phyloP scores from a whole-genome alignment of 345 rosid genomes.

The Brassica juncea region DNA sequence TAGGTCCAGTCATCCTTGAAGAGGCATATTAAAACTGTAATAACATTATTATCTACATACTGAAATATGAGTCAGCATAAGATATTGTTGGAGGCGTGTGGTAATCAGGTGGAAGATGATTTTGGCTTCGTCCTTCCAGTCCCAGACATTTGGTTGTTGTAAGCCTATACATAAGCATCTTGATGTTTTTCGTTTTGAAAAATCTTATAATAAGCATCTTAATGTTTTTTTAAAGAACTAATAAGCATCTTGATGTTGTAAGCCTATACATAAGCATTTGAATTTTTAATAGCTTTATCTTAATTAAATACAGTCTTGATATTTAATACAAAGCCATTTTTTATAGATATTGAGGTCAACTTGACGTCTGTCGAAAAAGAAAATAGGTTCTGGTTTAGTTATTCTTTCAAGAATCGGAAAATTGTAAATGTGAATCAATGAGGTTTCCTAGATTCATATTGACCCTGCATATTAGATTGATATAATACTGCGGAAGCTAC shows the following conservation, averaged over 20 bases:
- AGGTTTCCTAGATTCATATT: constrained; percentile 19
- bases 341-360: constrained; percentile 19
- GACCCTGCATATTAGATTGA: neutral
- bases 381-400: constrained; percentile 14
- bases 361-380: constrained; percentile 31
- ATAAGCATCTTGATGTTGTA: constrained; percentile 20
- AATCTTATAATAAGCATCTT: neutral
- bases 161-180: neutral
- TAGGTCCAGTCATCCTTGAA: constrained; percentile 4
- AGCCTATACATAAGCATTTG: constrained; percentile 40
- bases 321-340: constrained; percentile 34
- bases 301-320: neutral
- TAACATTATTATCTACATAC: constrained; percentile 5
- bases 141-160: neutral
- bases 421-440: constrained; percentile 22
- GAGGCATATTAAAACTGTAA: neutral
- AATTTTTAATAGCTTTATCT: constrained; percentile 39
- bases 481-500: too few species aligned
- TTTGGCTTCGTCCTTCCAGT: neutral
- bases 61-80: constrained; percentile 27
- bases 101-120: constrained; percentile 26
- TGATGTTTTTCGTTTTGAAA: too few species aligned
- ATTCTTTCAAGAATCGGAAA: neutral
- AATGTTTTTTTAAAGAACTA: too few species aligned
- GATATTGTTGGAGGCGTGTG: constrained; percentile 29